A percentile compares a stretch with the other conserved stretches of the same genome.
phyloP scores from a whole-genome alignment of 2,329 filamentous ascomycete genomes.

The Fusarium coicis region DNA sequence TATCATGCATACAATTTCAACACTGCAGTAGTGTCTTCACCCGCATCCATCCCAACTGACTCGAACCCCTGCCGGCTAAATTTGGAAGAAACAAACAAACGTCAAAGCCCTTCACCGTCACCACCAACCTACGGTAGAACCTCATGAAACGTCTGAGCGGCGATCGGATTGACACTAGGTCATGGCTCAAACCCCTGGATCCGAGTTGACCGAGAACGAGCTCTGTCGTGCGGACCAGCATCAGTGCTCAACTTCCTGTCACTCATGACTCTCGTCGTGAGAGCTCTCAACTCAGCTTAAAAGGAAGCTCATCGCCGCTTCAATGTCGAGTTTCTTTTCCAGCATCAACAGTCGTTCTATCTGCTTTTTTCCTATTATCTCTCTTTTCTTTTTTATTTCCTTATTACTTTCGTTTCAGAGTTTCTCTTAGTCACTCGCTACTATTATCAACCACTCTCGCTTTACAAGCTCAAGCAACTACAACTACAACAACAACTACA shows the following conservation, averaged over 20 bases:
- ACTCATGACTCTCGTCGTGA: not conserved
- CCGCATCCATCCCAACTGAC: constrained; percentile 13
- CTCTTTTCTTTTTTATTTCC: constrained; percentile 5
- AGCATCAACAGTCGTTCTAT: constrained; percentile 29
- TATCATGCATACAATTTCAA: not conserved
- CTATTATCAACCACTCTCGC: constrained; percentile 3
- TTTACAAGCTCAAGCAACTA: constrained; percentile 4
- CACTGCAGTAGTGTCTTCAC: not conserved
- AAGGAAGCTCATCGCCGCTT: constrained; percentile 15
- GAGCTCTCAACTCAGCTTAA: constrained; percentile 18
- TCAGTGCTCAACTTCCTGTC: not conserved
- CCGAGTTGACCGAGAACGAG: constrained; percentile 16
- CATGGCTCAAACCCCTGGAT: constrained; percentile 10
- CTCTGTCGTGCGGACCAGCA: not conserved
- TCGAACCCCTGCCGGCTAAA: constrained; percentile 26
- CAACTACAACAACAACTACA: not conserved
- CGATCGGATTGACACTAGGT: constrained; percentile 29
- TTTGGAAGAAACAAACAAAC: constrained; percentile 25
- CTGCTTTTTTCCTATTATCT: constrained; percentile 7
- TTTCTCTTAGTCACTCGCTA: constrained; percentile 1
- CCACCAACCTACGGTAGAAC: constrained; percentile 18
- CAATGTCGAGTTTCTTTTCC: constrained; percentile 3
- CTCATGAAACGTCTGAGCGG: constrained; percentile 34
- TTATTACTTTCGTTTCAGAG: constrained; percentile 19
- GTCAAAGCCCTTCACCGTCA: constrained; percentile 31